Evolutionary conservation across 106 monocot genomes (phyloP).

Genomic region (Gastrodia elata): DNA sequence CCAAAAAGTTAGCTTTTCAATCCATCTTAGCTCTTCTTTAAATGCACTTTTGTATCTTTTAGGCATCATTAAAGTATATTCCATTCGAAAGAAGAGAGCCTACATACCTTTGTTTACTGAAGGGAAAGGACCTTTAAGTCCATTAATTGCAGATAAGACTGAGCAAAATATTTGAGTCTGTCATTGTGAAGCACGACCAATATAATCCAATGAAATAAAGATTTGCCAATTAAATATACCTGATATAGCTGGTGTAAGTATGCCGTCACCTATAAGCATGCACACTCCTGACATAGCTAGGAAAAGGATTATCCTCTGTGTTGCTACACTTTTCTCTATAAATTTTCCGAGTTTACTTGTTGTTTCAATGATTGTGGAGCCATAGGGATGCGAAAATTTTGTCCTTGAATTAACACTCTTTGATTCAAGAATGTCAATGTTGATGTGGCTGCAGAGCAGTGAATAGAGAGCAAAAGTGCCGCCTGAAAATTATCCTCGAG

Average conservation of each 20-base stretch:
- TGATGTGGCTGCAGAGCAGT: slow-evolving; percentile 54
- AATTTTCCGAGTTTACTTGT: slow-evolving; percentile 33
- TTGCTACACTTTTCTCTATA: slow-evolving; percentile 41
- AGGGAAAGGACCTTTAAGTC: slow-evolving; percentile 57
- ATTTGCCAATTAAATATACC: slow-evolving; percentile 21
- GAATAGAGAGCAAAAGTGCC: slow-evolving; percentile 84
- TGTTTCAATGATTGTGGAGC: background rate
- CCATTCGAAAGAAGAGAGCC: background rate
- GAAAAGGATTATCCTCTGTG: slow-evolving; percentile 45
- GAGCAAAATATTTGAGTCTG: slow-evolving; percentile 3
- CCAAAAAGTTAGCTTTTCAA: no score
- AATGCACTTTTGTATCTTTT: no score
- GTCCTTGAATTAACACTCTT: slow-evolving; percentile 9
- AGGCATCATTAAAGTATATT: no score
- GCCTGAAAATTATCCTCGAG: slow-evolving; percentile 31
- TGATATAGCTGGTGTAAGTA: slow-evolving; percentile 84
- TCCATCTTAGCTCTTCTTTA: no score
- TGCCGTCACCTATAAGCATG: slow-evolving; percentile 91
- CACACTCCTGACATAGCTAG: slow-evolving; percentile 66
- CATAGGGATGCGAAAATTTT: background rate
- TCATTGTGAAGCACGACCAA: background rate
- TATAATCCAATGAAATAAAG: background rate
- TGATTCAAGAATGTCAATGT: slow-evolving; percentile 55
- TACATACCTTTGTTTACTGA: slow-evolving; percentile 49
- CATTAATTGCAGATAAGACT: slow-evolving; percentile 80